phyloP scores from a whole-genome alignment of 2,329 filamentous ascomycete species.

The Ambrosiella beaveri region DNA sequence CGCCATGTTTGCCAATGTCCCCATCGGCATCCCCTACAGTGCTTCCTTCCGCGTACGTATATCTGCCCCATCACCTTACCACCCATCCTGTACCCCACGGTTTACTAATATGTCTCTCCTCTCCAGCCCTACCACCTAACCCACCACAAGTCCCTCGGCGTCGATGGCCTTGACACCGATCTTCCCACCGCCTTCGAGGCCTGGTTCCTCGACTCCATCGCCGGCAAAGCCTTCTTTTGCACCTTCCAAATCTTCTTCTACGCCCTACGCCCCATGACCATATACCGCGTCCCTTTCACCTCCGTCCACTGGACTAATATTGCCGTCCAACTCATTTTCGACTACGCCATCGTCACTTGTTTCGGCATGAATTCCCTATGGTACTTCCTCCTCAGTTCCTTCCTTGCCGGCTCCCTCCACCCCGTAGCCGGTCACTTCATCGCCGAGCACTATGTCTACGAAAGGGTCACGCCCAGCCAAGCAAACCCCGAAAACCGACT shows the following conservation, averaged over 20 bases:
- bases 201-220: constrained; percentile 79
- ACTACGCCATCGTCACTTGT: constrained; percentile 46
- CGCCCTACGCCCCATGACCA: constrained; percentile 83
- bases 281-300: constrained; percentile 80
- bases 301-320: constrained; percentile 73
- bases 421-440: constrained; percentile 96
- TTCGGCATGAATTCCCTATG: constrained; percentile 48
- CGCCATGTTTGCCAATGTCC: constrained; percentile 86
- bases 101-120: background rate
- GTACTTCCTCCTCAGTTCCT: constrained; percentile 78
- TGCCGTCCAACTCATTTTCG: constrained; percentile 57
- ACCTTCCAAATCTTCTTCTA: constrained; percentile 99
- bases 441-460: constrained; percentile 84
- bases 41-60: constrained; percentile 69
- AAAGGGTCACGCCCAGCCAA: constrained; percentile 39
- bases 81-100: constrained; percentile 14
- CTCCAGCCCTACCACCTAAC: constrained; percentile 82
- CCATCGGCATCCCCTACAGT: constrained; percentile 90
- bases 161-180: constrained; percentile 90
- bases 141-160: constrained; percentile 95
- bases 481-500: constrained; percentile 41
- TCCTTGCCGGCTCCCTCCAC: constrained; percentile 85
- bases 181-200: constrained; percentile 85
- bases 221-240: constrained; percentile 96
- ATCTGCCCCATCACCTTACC: background rate